A percentile compares a stretch with the other conserved stretches of the same genome.
phyloP scores from a whole-genome alignment of 1,284 basidiomycete species.

The Pisolithus thermaeus region DNA sequence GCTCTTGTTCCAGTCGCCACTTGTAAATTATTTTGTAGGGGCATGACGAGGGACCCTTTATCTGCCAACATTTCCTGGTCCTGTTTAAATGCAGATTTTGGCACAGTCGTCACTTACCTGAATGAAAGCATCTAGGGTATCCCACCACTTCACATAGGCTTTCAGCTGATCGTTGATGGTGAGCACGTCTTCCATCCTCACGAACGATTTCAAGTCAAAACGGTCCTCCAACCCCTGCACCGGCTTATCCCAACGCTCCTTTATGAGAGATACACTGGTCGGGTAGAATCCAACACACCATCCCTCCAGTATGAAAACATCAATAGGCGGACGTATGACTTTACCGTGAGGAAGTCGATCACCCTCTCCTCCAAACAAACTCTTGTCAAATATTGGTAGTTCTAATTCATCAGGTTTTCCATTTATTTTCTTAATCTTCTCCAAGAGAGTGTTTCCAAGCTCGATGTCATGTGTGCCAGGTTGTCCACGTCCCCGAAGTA shows the following conservation, averaged over 20 bases:
- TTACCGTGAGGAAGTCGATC: conserved; percentile 56
- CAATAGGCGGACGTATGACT: conserved; percentile 49
- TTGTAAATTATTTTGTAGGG: conserved; percentile 59
- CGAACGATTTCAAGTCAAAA: conserved; percentile 24
- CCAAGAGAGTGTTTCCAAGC: conserved; percentile 53
- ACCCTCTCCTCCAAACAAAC: conserved; percentile 70
- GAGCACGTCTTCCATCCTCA: conserved; percentile 44
- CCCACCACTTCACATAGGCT: conserved; percentile 63
- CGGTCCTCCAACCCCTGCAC: conserved; percentile 36
- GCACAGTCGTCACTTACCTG: conserved; percentile 42
- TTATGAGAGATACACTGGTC: conserved; percentile 27
- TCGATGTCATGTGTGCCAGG: conserved; percentile 84
- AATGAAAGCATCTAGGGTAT: conserved; percentile 60
- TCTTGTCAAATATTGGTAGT: conserved; percentile 87
- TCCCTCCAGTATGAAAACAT: conserved; percentile 86
- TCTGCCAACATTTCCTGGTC: conserved; percentile 32
- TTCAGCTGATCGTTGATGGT: conserved; percentile 58
- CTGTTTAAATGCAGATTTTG: not conserved
- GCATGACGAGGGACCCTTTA: conserved; percentile 40
- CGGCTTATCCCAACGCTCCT: conserved; percentile 25
- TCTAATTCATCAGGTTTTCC: conserved; percentile 33
- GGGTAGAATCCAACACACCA: conserved; percentile 79
- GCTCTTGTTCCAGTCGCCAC: conserved; percentile 87
- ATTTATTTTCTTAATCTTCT: conserved; percentile 45
- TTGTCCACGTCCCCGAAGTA: conserved; percentile 76